These are phyloP conservation scores for Shiraia sp. DNA, from an alignment of 2,329 filamentous ascomycete genomes.

Conservation along the genomic window DNA sequence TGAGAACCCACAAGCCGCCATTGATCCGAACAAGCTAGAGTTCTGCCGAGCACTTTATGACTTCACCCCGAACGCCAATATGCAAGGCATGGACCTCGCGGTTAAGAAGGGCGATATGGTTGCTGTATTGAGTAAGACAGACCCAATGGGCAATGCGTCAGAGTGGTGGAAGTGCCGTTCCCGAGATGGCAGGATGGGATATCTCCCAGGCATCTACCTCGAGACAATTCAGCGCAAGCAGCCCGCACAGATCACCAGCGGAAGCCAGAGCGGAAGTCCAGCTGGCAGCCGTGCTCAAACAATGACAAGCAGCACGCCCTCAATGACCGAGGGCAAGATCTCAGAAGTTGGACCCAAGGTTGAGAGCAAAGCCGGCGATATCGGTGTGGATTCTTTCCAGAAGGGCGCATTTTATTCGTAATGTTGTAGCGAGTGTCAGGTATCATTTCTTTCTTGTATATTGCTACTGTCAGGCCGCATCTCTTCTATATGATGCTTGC, in stretches of 20 bases:
- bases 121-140: constrained; percentile 87
- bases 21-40: constrained; percentile 90
- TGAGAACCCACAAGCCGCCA: constrained; percentile 54
- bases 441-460: constrained; percentile 16
- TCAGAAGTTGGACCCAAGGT: constrained; percentile 53
- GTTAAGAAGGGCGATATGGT: constrained; percentile 96
- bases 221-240: constrained; percentile 69
- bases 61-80: constrained; percentile 77
- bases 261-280: constrained; percentile 46
- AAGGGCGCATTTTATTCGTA: constrained; percentile 70
- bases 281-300: constrained; percentile 58
- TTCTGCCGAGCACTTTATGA: constrained; percentile 96
- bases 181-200: constrained; percentile 86
- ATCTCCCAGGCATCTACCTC: constrained; percentile 87
- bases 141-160: constrained; percentile 86
- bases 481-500: constrained; percentile 7
- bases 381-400: constrained; percentile 71
- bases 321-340: constrained; percentile 51
- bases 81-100: constrained; percentile 78
- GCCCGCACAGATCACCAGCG: constrained; percentile 51
- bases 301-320: constrained; percentile 55
- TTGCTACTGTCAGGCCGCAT: constrained; percentile 7
- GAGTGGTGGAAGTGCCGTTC: constrained; percentile 98
- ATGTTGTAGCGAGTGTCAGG: constrained; percentile 13
- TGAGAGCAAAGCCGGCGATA: constrained; percentile 65